Evolutionary conservation across 352 stramenopile genomes (phyloP), one percentile per base, ranked within the genome.

Genomic region (Globisporangium radiosum): DNA sequence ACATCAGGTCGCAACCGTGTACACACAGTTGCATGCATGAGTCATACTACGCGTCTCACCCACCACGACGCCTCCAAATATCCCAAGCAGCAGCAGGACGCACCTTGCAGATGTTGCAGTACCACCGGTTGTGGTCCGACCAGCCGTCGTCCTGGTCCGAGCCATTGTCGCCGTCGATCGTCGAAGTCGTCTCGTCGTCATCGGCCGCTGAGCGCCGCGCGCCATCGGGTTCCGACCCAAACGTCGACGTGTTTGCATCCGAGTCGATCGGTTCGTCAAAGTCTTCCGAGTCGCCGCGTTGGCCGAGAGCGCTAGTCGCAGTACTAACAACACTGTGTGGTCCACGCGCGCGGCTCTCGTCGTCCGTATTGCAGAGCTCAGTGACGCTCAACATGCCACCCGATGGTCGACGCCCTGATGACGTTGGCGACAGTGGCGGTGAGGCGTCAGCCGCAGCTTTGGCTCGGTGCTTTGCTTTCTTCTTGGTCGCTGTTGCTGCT

Each of bases 91-190:
- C 43, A 8, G 13, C 44, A 15, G 25, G 1, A 7, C 48, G 40
- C 45, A 71, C 65, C 62, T 95, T 95, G 73, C 85, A 95, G 40
- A 95, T 92, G 63, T 95, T 95, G 70, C 85, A 95, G 68, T 95
- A 95, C 83, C 83, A 93, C 25, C 83, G 83, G 65, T 95, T 95
- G 64, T 95, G 83, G 62, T 95, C 85, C 1, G 81, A 73, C 83
- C 83, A 93, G 49, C 76, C 79, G 43, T 93, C 83, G 58, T 90
- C 76, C 4, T 47, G 54, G 13, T 67, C 69, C 5, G 65, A 62
- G 47, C 64, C 66, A 59, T 81, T 59, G 48, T 78, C 68, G 10
- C 65, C 73, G 10, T 73, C 75, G 65, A 73, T 51, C 60, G 37
- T 50, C 59, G 69, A 56, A 59, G 77, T 52, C 54, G 54, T 62